Conservation (phyloP, 192 early-diverging fungal genomes). For the Mortierella claussenii region DNA sequence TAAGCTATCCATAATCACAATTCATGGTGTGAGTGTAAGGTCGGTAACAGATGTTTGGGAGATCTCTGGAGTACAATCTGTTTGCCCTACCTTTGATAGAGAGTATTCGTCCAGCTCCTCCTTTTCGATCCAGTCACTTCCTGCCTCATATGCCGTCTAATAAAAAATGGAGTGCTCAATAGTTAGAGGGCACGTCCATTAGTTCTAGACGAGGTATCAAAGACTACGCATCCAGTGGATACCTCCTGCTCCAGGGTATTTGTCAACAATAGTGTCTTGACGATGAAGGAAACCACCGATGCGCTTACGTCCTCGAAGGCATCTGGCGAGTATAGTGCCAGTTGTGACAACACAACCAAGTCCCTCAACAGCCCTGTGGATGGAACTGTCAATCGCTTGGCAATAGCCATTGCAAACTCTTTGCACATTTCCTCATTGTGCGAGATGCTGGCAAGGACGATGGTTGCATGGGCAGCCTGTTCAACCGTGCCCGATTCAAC, state of each 20-base stretch:
- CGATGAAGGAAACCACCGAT: conserved; percentile 64
- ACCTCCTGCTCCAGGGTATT: conserved; percentile 50
- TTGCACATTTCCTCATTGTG: conserved; percentile 58
- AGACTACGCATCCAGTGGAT: neutral
- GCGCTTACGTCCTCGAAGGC: conserved; percentile 65
- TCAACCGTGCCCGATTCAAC: conserved; percentile 57
- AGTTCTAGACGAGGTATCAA: neutral
- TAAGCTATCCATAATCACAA: conserved; percentile 60
- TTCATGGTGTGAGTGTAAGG: too few species aligned
- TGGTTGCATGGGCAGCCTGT: conserved; percentile 79
- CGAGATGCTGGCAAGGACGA: conserved; percentile 71
- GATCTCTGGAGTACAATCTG: too few species aligned
- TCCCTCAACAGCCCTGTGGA: conserved; percentile 53
- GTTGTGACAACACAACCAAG: conserved; percentile 68
- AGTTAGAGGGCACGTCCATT: neutral
- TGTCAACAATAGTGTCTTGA: conserved; percentile 67
- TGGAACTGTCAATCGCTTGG: conserved; percentile 34
- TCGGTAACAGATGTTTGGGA: too few species aligned
- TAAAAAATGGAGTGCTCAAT: neutral
- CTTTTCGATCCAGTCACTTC: conserved; percentile 75
- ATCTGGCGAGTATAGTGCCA: conserved; percentile 66
- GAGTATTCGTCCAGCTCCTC: conserved; percentile 66
- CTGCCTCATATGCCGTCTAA: conserved; percentile 27
- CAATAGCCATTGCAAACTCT: conserved; percentile 58
- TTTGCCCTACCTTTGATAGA: conserved; percentile 59